Percentiles rank a stretch among this genome's conserved stretches.
Evolutionary conservation across 371 early-diverging fungal species (phyloP).

Genomic region (Haplosporangium sp.): DNA sequence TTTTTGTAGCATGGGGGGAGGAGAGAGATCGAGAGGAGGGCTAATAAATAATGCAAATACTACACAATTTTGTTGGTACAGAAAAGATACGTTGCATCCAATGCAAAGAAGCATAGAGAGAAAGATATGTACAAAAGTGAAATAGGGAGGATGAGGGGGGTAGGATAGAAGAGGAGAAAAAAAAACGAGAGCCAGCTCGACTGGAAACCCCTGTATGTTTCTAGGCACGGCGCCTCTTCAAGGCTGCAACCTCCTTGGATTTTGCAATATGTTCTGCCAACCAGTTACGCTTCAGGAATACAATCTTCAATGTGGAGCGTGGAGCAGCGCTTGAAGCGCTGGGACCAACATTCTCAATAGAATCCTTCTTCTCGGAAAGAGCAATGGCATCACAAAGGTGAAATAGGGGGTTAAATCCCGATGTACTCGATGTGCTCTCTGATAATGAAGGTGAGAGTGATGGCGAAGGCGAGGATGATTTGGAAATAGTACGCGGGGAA

Average conservation of each 20-base stretch:
- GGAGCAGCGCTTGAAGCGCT: neutral
- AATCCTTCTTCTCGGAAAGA: conserved; percentile 15
- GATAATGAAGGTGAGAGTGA: conserved; percentile 22
- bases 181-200: neutral
- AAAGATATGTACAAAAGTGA: neutral
- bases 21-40: no score
- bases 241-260: conserved; percentile 33
- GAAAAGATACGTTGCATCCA: no score
- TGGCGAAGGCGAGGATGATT: conserved; percentile 23
- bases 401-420: conserved; percentile 34
- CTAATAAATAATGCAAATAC: no score
- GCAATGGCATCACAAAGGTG: conserved; percentile 45
- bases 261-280: conserved; percentile 46
- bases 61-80: no score
- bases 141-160: neutral
- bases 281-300: conserved; percentile 49
- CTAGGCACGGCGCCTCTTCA: conserved; percentile 22
- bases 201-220: neutral
- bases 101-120: neutral
- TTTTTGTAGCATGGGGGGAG: no score
- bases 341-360: neutral
- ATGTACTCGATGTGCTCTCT: neutral
- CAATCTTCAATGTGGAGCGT: conserved; percentile 22
- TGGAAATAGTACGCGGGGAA: conserved; percentile 7
- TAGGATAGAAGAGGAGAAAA: neutral